Base-by-base conservation (phyloP, 768 basidiomycete species). In the Macrocybe gigantea region DNA sequence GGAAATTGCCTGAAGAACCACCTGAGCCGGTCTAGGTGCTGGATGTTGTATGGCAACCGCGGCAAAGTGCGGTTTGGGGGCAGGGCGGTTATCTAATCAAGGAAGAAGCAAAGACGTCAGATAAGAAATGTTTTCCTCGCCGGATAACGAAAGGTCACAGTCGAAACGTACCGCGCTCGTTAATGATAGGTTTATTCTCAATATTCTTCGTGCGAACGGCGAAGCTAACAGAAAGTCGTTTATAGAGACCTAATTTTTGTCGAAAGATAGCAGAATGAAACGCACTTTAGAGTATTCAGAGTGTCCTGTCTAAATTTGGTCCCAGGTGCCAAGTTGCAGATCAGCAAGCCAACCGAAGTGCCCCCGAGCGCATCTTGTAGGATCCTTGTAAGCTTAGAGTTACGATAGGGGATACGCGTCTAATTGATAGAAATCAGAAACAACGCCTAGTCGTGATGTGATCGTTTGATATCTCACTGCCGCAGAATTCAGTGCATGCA, bases 361-460 rank as follows among this genome's bases (percentile, higher is more conserved):
- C 93, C 93, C 14, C 90, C 90, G 1, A 95, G 79, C 0, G 91
- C 90, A 52, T 92, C 90, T 82, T 93, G 90, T 1, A 95, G 75
- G 44, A 94, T 83, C 22, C 93, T 74, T 0, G 92, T 95, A 33
- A 94, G 72, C 60, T 93, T 93, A 0, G 89, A 88, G 61, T 94
- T 88, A 38, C 93, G 82, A 59, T 93, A 94, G 0, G 93, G 93
- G 50, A 94, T 85, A 15, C 89, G 82, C 30, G 80, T 69, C 84
- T 88, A 50, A 22, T 22, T 22, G 33, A 48, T 22, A 12, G 36
- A 37, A 34, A 47, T 53, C 33, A 41, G 48, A 52, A 49, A 40
- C 30, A n/a, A 5, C 30, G 30, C 9, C 37, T 13, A 12, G 41
- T 10, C 31, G 30, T 31, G n/a, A 41, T 39, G n/a, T 31, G 38